Conservation (phyloP, 139 green algal genomes). For the Auxenochlorella pyrenoidosa region DNA sequence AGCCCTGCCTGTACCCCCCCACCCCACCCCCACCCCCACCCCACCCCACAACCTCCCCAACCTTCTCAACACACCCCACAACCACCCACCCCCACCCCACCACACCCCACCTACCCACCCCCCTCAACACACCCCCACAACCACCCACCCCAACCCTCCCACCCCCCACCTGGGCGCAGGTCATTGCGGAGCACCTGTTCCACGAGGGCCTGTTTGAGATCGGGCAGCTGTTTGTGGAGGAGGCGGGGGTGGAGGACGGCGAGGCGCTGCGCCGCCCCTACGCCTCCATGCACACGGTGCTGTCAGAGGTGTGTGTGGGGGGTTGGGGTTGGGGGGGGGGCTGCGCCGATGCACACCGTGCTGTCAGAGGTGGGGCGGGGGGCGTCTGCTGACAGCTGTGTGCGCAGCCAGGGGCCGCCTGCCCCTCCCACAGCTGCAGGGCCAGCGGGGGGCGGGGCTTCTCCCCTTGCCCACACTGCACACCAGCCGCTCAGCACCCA, state of each 20-base stretch:
- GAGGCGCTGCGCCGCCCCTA: constrained; percentile 72
- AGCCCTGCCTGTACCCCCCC: too few relatives aligned
- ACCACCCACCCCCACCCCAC: background rate
- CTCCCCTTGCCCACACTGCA: too few relatives aligned
- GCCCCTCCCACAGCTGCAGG: too few relatives aligned
- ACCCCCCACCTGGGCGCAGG: background rate
- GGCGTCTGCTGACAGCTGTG: too few relatives aligned
- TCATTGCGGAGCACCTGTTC: constrained; percentile 90
- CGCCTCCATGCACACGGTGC: constrained; percentile 80
- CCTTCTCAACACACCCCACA: background rate
- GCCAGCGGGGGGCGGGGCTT: too few relatives aligned
- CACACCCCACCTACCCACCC: too few relatives aligned
- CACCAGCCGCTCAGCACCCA: too few relatives aligned
- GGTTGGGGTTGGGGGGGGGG: too few relatives aligned
- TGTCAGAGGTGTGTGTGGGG: constrained; percentile 77
- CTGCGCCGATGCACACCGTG: too few relatives aligned
- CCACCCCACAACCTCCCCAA: background rate
- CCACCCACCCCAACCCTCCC: too few relatives aligned
- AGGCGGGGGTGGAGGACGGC: constrained; percentile 71
- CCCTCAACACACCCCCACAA: background rate
- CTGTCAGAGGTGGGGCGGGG: too few relatives aligned
- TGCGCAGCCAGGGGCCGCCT: too few relatives aligned
- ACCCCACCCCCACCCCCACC: background rate
- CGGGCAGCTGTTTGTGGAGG: constrained; percentile 79
- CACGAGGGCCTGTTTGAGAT: constrained; percentile 86